Evolutionary conservation across 2,329 filamentous ascomycete species (phyloP), one percentile per base, ranked within the genome.

Genomic region (Apiospora marii): DNA sequence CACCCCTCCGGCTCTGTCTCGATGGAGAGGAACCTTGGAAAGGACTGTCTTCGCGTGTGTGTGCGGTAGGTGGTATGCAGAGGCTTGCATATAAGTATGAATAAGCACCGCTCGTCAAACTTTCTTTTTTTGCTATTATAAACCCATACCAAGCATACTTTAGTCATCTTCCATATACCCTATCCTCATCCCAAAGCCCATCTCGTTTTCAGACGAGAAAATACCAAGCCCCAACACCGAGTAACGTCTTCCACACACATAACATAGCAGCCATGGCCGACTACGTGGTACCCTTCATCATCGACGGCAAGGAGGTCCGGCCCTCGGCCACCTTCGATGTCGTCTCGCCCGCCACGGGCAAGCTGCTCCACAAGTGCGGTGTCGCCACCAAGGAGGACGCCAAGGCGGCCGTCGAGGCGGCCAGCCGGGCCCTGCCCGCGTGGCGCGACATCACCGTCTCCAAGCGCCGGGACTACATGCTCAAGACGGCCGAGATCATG

Each of bases 361-460:
- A 86, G 22, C 80, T 91, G 68, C 85, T 90, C 80, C 83, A 86
- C 73, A 85, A 86, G 74, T 88, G 87, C 68, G 85, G 88, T 24
- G 88, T 89, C 49, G 89, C 90, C 0, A 83, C 87, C 51, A 89
- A 87, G 69, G 80, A 83, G 6, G 84, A 87, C 71, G 90, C 90
- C 10, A 81, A 88, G 19, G 82, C 84, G 7, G 87, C 90, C 3
- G 77, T 85, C 53, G 75, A 79, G 27, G 79, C 82, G 1, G 91
- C 92, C 0, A 83, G 89, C 51, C 83, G 84, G 46, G 92, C 92
- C 0, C 91, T 92, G 79, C 87, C 86, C 30, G 81, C 86, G 73
- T 94, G 92, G 92, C 85, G 87, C 43, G 86, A 87, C 75, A 88
- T 87, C 4, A 90, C 89, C 73, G 87, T 89, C 0, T 78, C 84